Evolutionary conservation across 768 basidiomycete species (phyloP), one percentile per base, ranked within the genome.

Genomic region (Rhizopogon vinicolor): DNA sequence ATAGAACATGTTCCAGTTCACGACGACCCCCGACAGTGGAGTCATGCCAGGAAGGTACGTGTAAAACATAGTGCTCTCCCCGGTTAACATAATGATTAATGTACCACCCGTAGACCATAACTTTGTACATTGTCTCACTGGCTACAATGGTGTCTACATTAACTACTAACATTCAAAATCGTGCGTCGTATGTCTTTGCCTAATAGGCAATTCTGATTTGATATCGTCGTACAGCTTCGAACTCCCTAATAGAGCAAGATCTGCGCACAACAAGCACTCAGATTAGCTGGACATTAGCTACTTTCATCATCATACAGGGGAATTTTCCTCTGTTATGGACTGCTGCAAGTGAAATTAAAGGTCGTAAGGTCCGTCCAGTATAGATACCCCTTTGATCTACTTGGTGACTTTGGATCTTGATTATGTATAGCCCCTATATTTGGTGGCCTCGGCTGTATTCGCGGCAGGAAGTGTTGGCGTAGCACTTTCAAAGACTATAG

Each of bases 231-330:
- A 46, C 55, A 90, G 88, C 89, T 42, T 81, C 84, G 9, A 85
- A 88, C 35, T 67, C 77, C 28, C 67, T 82, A 53, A 84, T 90
- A 70, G 75, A 85, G 59, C 60, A 59, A 2, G 75, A 87, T 18
- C 74, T 92, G 39, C 78, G 79, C 43, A 84, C 89, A 1, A 81
- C 81, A 0, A 72, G 75, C 48, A 68, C 75, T 10, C 77, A 88
- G 58, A 84, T 93, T 55, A 85, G 87, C 57, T 74, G 83, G 67
- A 81, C 80, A 56, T 72, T 91, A 13, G 85, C 88, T 0, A 57
- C 86, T n/a, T 92, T 89, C 67, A 87, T 90, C 55, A 69, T 85
- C 2, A 62, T 89, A 10, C 91, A 92, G 66, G 90, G 91, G 3
- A 66, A 72, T 10, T 68, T 84, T 52, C 91, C 90, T 0, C 62